Conservation (phyloP, 2,329 filamentous ascomycete genomes). For the Torrubiella hemipterigena region DNA sequence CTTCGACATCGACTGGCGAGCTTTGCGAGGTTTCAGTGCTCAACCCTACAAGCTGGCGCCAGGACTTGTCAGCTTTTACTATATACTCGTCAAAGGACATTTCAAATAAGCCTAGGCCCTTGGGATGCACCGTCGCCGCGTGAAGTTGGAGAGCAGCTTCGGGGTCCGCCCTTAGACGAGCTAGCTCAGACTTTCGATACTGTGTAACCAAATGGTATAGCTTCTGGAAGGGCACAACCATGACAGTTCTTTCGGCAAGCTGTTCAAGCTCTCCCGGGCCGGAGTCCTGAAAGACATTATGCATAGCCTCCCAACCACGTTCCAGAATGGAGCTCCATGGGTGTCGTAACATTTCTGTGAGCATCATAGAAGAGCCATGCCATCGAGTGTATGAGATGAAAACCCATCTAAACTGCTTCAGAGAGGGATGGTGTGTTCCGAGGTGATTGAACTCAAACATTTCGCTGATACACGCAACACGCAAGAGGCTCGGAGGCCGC, state of each 20-base stretch:
- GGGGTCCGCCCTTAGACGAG: slow-evolving; percentile 2
- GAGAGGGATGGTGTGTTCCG: slow-evolving; percentile 1
- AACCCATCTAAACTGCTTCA: slow-evolving; percentile 4
- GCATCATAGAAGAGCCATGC: slow-evolving; percentile 4
- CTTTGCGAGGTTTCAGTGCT: no score
- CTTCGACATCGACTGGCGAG: no score
- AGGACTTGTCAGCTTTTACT: no score
- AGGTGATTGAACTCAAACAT: slow-evolving; percentile 6
- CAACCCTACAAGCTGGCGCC: no score
- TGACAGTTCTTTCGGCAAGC: slow-evolving; percentile 2
- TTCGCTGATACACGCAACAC: slow-evolving; percentile 1
- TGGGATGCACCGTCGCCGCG: no score
- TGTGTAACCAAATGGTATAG: slow-evolving; percentile 4
- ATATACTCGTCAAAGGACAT: no score
- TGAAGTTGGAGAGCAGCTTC: no score
- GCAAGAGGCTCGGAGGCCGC: neutral
- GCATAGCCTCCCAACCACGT: slow-evolving; percentile 4
- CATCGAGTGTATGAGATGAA: slow-evolving; percentile 6
- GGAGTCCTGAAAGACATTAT: slow-evolving; percentile 5
- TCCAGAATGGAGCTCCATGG: slow-evolving; percentile 4
- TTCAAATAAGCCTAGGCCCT: no score
- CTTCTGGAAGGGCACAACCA: slow-evolving; percentile 4
- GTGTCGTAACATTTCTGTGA: slow-evolving; percentile 5
- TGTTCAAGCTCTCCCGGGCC: slow-evolving; percentile 4
- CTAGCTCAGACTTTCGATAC: slow-evolving; percentile 5